Evolutionary conservation across 345 rosid species (phyloP).

Genomic region (Citropsis articulata): DNA sequence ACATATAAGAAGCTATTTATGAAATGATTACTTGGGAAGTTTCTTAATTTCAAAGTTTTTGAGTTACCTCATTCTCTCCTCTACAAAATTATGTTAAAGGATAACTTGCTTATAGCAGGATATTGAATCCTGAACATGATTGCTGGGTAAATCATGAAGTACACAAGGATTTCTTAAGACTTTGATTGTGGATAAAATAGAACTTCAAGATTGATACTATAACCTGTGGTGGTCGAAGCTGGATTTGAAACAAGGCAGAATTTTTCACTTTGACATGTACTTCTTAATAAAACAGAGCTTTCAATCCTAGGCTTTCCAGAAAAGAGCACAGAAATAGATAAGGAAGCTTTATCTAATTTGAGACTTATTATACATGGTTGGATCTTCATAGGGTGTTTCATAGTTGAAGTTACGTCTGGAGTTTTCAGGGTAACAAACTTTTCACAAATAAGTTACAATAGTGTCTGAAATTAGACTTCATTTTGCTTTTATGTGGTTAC

Average conservation of each 20-base stretch:
- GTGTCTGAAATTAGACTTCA: background rate
- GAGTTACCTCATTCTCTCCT: background rate
- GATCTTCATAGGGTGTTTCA: background rate
- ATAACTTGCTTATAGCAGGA: background rate
- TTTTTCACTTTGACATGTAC: background rate
- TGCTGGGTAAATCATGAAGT: background rate
- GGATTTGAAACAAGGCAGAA: background rate
- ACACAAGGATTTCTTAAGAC: background rate
- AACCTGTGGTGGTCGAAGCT: background rate
- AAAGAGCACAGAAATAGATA: background rate
- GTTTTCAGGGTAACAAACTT: background rate
- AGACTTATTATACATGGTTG: background rate
- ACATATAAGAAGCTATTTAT: background rate
- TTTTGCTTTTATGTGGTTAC: background rate
- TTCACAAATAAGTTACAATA: background rate
- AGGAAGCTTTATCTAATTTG: background rate
- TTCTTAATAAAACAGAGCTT: background rate
- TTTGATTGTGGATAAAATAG: background rate
- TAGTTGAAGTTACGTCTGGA: background rate
- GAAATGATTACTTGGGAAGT: background rate
- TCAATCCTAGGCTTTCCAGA: background rate
- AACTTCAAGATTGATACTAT: background rate
- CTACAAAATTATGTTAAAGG: background rate
- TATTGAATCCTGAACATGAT: background rate
- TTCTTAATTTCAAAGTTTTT: background rate